Evolutionary conservation across 169 alveolate genomes (phyloP).

Genomic region (Plasmodium reichenowi): DNA sequence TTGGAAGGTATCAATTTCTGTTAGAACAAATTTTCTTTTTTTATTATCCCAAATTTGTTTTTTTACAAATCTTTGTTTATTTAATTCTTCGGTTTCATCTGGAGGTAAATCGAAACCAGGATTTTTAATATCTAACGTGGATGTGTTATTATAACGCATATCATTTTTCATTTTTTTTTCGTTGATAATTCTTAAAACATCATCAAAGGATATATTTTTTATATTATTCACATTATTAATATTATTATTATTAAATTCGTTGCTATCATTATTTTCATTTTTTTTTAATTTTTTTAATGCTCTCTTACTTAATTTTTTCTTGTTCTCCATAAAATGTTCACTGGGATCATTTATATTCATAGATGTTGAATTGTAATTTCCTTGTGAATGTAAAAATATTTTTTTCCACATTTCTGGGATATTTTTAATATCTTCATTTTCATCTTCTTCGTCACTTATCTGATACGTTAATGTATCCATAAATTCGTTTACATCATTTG

Average conservation of each 20-base stretch:
- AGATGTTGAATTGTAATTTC: background rate
- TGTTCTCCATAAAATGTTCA: background rate
- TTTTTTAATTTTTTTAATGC: constrained; percentile 31
- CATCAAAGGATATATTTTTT: constrained; percentile 60
- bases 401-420: constrained; percentile 1
- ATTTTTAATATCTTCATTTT: background rate
- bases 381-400: background rate
- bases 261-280: background rate
- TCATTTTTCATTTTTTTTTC: constrained; percentile 42
- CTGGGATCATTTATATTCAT: background rate
- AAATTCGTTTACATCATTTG: constrained; percentile 3
- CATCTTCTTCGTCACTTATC: constrained; percentile 35
- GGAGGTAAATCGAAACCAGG: constrained; percentile 80
- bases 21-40: constrained; percentile 74
- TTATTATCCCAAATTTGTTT: constrained; percentile 78
- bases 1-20: constrained; percentile 64
- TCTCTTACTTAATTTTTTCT: constrained; percentile 61
- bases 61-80: constrained; percentile 74
- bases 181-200: constrained; percentile 67
- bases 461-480: constrained; percentile 50
- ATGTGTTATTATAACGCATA: background rate
- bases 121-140: constrained; percentile 47
- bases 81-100: constrained; percentile 81
- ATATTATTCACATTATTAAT: background rate
- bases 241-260: background rate